phyloP scores from a whole-genome alignment of 2,329 filamentous ascomycete species.

The Fusarium camptoceras region DNA sequence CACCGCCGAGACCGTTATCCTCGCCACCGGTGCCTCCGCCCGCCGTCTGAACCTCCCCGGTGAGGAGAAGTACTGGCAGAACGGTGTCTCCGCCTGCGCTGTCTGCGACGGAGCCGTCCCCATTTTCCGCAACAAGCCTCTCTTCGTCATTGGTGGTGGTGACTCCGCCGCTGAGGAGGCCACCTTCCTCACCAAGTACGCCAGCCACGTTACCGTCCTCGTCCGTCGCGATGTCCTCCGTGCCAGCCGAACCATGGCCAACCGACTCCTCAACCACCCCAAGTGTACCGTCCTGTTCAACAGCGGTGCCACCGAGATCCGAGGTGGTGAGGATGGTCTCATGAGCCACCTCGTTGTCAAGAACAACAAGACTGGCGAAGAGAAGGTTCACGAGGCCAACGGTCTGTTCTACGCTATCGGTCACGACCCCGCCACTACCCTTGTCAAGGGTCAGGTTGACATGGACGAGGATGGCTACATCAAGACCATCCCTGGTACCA shows the following conservation, averaged over 20 bases:
- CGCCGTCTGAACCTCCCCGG: conserved; percentile 84
- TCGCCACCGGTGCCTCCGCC: conserved; percentile 95
- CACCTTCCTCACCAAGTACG: conserved; percentile 97
- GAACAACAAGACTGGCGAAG: conserved; percentile 78
- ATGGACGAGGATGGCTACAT: conserved; percentile 94
- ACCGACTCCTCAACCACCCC: conserved; percentile 81
- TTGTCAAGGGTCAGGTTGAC: conserved; percentile 91
- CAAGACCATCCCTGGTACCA: conserved; percentile 87
- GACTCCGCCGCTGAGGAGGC: conserved; percentile 98
- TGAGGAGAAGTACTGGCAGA: conserved; percentile 97
- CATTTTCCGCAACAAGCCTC: conserved; percentile 95
- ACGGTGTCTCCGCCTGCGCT: conserved; percentile 94
- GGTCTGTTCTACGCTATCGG: conserved; percentile 98
- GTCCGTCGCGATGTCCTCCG: conserved; percentile 89
- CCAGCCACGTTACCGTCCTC: conserved; percentile 91
- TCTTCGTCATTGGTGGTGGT: conserved; percentile 95
- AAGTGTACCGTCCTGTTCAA: conserved; percentile 95
- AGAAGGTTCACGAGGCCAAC: conserved; percentile 88
- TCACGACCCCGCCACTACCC: conserved; percentile 90
- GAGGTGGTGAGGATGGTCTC: conserved; percentile 84
- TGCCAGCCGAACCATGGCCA: conserved; percentile 92
- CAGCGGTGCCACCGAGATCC: conserved; percentile 82
- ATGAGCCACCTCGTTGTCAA: conserved; percentile 91
- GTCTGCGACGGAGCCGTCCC: conserved; percentile 97
- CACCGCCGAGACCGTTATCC: conserved; percentile 92